Percentiles rank a stretch among this genome's conserved stretches.
Conservation (phyloP, 179 eudicot genomes). For the Silene coronaria region DNA sequence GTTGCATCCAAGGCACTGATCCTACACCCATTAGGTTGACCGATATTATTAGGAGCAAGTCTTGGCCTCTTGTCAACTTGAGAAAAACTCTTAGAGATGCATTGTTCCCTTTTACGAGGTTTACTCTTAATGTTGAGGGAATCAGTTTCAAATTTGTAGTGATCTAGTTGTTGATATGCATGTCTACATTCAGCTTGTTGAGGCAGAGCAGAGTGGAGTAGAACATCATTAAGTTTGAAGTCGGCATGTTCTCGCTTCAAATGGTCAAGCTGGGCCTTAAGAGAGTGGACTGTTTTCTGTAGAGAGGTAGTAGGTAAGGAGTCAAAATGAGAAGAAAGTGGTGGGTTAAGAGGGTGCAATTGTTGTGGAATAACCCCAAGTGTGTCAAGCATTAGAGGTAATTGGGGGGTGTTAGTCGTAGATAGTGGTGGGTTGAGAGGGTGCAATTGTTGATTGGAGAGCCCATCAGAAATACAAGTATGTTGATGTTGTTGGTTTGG, state of each 20-base stretch:
- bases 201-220: slow-evolving; percentile 9
- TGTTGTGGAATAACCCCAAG: slow-evolving; percentile 17
- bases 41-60: slow-evolving; percentile 7
- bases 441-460: no score
- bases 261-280: slow-evolving; percentile 26
- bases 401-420: slow-evolving; percentile 16
- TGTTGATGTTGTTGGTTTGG: slow-evolving; percentile 17
- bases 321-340: slow-evolving; percentile 1
- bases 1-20: slow-evolving; percentile 8
- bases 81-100: not conserved
- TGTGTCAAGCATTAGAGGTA: slow-evolving; percentile 18
- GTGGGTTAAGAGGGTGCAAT: no score
- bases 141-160: slow-evolving; percentile 6
- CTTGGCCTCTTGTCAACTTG: slow-evolving; percentile 22
- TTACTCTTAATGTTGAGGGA: slow-evolving; percentile 14
- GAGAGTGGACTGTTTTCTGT: slow-evolving; percentile 21
- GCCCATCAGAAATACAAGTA: no score
- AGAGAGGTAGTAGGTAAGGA: slow-evolving; percentile 7
- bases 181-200: not conserved
- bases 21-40: slow-evolving; percentile 6
- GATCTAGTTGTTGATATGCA: slow-evolving; percentile 7
- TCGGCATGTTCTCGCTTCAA: slow-evolving; percentile 30
- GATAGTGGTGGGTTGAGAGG: slow-evolving; percentile 12
- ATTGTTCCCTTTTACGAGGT: slow-evolving; percentile 22
- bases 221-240: slow-evolving; percentile 18